Conservation (phyloP, 2,329 filamentous ascomycete genomes). For the Trichoderma atroviride region DNA sequence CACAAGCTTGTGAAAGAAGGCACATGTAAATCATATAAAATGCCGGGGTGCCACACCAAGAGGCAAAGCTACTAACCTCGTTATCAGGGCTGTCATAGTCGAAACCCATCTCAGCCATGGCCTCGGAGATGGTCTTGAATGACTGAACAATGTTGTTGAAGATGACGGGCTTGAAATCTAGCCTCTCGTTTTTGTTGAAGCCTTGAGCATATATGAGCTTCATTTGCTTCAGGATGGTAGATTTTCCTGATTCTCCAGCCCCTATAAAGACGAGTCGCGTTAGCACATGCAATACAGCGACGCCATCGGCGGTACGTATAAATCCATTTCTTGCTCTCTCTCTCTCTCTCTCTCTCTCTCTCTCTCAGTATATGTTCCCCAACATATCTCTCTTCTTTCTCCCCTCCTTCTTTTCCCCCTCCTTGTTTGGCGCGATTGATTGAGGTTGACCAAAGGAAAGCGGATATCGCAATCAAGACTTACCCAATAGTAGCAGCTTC, state of each 20-base stretch:
- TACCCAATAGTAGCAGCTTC: constrained; percentile 90
- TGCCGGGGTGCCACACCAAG: background rate
- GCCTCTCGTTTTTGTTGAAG: constrained; percentile 80
- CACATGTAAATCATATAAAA: background rate
- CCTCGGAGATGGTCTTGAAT: constrained; percentile 69
- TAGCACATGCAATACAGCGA: constrained; percentile 62
- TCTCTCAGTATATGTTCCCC: background rate
- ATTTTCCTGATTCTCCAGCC: constrained; percentile 94
- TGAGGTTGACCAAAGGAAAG: background rate
- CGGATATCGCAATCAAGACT: constrained; percentile 25
- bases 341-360: background rate
- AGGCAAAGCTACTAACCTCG: constrained; percentile 60
- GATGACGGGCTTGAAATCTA: constrained; percentile 75
- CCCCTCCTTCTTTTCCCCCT: background rate
- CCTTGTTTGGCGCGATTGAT: background rate
- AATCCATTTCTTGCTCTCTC: constrained; percentile 49
- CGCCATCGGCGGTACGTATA: constrained; percentile 71
- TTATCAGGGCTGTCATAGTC: constrained; percentile 78
- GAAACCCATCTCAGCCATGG: constrained; percentile 76
- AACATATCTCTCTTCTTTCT: no score
- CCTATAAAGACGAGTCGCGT: constrained; percentile 58
- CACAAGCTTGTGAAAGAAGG: background rate
- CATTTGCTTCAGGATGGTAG: constrained; percentile 98
- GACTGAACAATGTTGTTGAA: constrained; percentile 73
- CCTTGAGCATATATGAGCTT: constrained; percentile 99